Base-by-base conservation (phyloP, 495 filamentous ascomycete species). In the Schizothecium vesticola region DNA sequence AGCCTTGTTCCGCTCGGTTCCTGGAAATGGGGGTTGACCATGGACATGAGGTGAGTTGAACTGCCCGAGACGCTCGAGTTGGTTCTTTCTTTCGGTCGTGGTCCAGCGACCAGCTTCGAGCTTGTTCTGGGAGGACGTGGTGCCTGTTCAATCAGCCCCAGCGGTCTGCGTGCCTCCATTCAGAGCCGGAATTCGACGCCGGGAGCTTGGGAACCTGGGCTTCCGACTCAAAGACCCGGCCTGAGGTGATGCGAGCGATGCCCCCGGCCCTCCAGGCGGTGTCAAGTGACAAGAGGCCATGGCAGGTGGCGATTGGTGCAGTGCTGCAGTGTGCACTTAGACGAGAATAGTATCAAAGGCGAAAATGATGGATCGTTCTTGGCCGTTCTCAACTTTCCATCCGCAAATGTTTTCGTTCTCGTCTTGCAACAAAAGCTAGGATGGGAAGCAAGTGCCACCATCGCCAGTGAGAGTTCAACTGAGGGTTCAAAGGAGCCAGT, bases 261-360 rank as follows among this genome's bases (percentile, higher is more conserved):
- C 64, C 64, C 60, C 59, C 23, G 56, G 31, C 56, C 24, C 21
- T 23, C 36, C 64, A 33, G 16, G 65, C 57, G 26, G 56, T 60
- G 68, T 67, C 68, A 63, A 66, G 59, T 70, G 68, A 63, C 64
- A 36, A 51, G 43, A 51, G 43, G 56, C 57, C 63, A 65, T 66
- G 56, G 57, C 65, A 58, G 25, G 25, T 59, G 19, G 26, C 23
- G 19, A 33, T 63, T 22, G 56, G 28, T 19, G 33, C 36, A 65
- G 24, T 25, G 25, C 21, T 23, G 26, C 28, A 59, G 28, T 59
- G 56, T 67, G 65, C 61, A 61, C 26, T 65, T 68, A 65, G 61
- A 65, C 69, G 69, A 62, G 62, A 31, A 36, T 67, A 68, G 69
- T 66, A 68, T 24, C 61, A 71, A 71, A 68, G 57, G 36, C 56